These are phyloP conservation scores for Aspergillus thermomutatus DNA, from an alignment of 2,329 filamentous ascomycete species.

Conservation along the genomic window DNA sequence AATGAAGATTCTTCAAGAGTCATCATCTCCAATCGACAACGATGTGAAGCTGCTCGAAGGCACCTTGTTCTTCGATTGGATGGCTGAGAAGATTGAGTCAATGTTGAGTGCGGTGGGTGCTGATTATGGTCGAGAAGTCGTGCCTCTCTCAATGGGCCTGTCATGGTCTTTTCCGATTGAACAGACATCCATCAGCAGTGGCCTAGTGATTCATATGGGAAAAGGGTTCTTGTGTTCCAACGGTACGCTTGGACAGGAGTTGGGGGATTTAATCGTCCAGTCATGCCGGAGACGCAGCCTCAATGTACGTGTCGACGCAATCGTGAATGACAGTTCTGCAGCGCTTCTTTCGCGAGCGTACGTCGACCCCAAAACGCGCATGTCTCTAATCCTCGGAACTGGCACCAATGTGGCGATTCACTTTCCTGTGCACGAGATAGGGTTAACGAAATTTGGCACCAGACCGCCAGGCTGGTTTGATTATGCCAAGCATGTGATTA, in stretches of 20 bases:
- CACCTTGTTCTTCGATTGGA: conserved; percentile 63
- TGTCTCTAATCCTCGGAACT: conserved; percentile 63
- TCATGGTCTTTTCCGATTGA: conserved; percentile 67
- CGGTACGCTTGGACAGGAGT: conserved; percentile 57
- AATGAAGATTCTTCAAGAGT: conserved; percentile 55
- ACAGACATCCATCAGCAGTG: conserved; percentile 59
- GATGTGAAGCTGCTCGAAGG: conserved; percentile 54
- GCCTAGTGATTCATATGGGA: conserved; percentile 60
- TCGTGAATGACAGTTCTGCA: conserved; percentile 63
- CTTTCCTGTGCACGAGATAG: conserved; percentile 54
- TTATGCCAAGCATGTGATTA: conserved; percentile 58
- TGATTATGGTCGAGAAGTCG: conserved; percentile 35
- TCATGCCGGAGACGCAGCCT: conserved; percentile 54
- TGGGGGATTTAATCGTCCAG: conserved; percentile 57
- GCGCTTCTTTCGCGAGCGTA: conserved; percentile 62
- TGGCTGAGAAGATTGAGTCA: conserved; percentile 57
- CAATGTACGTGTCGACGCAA: conserved; percentile 59
- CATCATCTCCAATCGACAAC: conserved; percentile 56
- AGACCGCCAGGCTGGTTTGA: conserved; percentile 55
- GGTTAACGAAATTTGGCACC: conserved; percentile 53
- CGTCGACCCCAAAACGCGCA: conserved; percentile 56
- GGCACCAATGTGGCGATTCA: conserved; percentile 64
- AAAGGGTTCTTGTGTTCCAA: conserved; percentile 62
- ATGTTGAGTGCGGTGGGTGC: conserved; percentile 46
- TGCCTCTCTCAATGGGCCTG: conserved; percentile 55